A percentile compares a stretch with the other conserved stretches of the same genome.
Evolutionary conservation across 176 grass and related monocot species (phyloP).

Genomic region (Aegilops sharonensis): DNA sequence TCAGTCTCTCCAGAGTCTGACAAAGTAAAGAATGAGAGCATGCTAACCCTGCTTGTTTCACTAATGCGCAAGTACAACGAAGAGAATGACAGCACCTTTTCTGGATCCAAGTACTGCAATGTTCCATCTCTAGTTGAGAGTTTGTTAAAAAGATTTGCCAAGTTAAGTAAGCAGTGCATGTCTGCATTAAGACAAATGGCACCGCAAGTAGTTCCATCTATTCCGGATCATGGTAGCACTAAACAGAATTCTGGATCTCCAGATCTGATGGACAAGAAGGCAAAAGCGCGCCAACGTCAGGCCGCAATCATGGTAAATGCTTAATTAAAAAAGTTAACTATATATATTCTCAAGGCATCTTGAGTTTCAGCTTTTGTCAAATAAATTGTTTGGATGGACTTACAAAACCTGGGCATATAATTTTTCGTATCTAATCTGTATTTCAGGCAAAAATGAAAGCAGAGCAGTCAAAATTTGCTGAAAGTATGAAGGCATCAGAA

Average conservation of each 20-base stretch:
- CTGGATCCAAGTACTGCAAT: constrained; percentile 81
- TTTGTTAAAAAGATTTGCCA: constrained; percentile 84
- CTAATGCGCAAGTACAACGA: constrained; percentile 84
- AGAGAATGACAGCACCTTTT: constrained; percentile 61
- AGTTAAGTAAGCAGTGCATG: constrained; percentile 62
- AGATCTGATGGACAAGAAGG: constrained; percentile 68
- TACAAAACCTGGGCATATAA: neutral
- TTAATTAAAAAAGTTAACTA: neutral
- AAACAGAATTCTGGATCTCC: constrained; percentile 43
- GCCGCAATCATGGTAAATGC: constrained; percentile 88
- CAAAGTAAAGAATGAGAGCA: constrained; percentile 59
- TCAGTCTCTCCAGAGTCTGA: constrained; percentile 44
- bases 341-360: neutral
- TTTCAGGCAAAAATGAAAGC: constrained; percentile 94
- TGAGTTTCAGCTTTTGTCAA: neutral
- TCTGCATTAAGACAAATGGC: constrained; percentile 58
- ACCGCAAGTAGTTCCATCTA: constrained; percentile 55
- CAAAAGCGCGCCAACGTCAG: constrained; percentile 80
- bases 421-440: neutral
- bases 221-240: constrained; percentile 29
- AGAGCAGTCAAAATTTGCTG: constrained; percentile 87
- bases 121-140: constrained; percentile 78
- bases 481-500: constrained; percentile 60
- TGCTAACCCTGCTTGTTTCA: constrained; percentile 73
- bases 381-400: neutral